A percentile compares a stretch with the other conserved stretches of the same genome.
Evolutionary conservation across 768 basidiomycete species (phyloP).

Genomic region (Pleurotus pulmonarius): DNA sequence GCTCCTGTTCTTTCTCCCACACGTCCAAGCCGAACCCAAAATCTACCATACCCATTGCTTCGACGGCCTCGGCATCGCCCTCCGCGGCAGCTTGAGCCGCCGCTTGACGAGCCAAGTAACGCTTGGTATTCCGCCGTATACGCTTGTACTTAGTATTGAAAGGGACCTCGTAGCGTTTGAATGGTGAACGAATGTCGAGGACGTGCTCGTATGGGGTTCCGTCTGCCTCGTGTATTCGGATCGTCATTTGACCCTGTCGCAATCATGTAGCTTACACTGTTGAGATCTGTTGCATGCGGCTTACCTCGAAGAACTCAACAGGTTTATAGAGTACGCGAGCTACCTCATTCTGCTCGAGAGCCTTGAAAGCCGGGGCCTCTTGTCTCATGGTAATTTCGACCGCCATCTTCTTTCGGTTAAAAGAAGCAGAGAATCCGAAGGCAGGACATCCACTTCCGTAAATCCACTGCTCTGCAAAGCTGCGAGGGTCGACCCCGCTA

Average conservation of each 20-base stretch:
- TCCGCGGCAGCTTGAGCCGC: slow-evolving; percentile 92
- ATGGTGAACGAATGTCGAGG: slow-evolving; percentile 79
- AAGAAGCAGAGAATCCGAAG: slow-evolving; percentile 85
- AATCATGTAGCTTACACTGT: slow-evolving; percentile 1
- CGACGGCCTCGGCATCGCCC: slow-evolving; percentile 87
- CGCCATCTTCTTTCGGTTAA: slow-evolving; percentile 97
- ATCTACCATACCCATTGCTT: slow-evolving; percentile 91
- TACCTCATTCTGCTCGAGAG: slow-evolving; percentile 65
- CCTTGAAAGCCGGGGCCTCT: slow-evolving; percentile 73
- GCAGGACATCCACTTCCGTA: slow-evolving; percentile 95
- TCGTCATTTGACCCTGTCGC: slow-evolving; percentile 91
- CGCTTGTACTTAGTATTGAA: slow-evolving; percentile 99
- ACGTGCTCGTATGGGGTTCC: slow-evolving; percentile 99
- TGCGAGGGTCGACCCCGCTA: slow-evolving; percentile 83
- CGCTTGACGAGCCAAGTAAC: slow-evolving; percentile 90
- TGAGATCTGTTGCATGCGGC: slow-evolving; percentile 11
- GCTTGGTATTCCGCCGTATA: slow-evolving; percentile 91
- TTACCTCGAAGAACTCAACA: slow-evolving; percentile 84
- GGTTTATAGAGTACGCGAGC: slow-evolving; percentile 72
- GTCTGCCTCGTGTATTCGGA: slow-evolving; percentile 98
- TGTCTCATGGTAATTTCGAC: slow-evolving; percentile 96
- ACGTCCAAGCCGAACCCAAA: slow-evolving; percentile 92
- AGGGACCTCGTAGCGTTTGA: slow-evolving; percentile 95
- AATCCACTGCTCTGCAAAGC: slow-evolving; percentile 99
- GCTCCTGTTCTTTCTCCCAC: slow-evolving; percentile 94